A percentile compares a stretch with the other conserved stretches of the same genome.
Conservation (phyloP, 352 stramenopile species). For the Pythium pyrilobum region DNA sequence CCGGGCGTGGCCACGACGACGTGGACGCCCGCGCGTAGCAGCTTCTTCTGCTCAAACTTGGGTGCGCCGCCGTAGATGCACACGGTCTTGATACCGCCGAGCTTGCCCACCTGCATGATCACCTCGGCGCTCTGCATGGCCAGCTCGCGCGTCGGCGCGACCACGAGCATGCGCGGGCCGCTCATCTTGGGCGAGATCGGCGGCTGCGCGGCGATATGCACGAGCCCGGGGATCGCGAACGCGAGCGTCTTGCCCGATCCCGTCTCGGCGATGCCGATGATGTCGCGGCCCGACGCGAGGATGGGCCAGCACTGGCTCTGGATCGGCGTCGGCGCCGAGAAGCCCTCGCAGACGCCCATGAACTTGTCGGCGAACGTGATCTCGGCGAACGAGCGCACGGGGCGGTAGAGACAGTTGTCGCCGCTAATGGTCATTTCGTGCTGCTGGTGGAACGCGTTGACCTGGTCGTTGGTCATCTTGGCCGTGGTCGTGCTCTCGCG, state of each 20-base stretch:
- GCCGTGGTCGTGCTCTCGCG: conserved; percentile 58
- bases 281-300: conserved; percentile 78
- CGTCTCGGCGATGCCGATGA: conserved; percentile 92
- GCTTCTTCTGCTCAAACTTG: conserved; percentile 91
- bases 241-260: conserved; percentile 96
- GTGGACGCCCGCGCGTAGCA: conserved; percentile 83
- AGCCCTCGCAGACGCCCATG: conserved; percentile 87
- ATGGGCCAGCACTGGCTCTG: conserved; percentile 97
- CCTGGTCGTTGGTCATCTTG: conserved; percentile 75
- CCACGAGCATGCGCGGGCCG: conserved; percentile 89
- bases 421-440: conserved; percentile 83
- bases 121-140: conserved; percentile 93
- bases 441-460: conserved; percentile 81
- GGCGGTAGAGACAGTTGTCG: conserved; percentile 87
- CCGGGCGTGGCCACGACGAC: conserved; percentile 96
- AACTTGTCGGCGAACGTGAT: conserved; percentile 77
- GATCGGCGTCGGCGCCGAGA: conserved; percentile 94
- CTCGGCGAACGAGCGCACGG: conserved; percentile 65
- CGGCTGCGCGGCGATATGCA: conserved; percentile 74
- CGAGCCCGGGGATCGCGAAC: conserved; percentile 93
- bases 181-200: conserved; percentile 49
- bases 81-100: conserved; percentile 78
- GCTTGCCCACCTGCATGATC: conserved; percentile 89
- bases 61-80: conserved; percentile 96
- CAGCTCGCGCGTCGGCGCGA: conserved; percentile 93